phyloP scores from a whole-genome alignment of 2,329 filamentous ascomycete species.

The Fusarium falciforme region DNA sequence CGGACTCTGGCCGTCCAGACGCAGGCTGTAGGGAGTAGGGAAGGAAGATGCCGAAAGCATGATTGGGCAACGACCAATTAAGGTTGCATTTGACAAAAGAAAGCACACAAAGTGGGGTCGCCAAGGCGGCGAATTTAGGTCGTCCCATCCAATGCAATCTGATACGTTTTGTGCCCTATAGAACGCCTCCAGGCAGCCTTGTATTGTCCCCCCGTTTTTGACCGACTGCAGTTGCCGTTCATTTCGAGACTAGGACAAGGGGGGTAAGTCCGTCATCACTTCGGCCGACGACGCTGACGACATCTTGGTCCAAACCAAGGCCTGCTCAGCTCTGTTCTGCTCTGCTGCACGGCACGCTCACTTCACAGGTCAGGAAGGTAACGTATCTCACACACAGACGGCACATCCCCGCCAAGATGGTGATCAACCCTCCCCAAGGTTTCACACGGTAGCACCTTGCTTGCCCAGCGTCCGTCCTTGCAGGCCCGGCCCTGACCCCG shows the following conservation, averaged over 20 bases:
- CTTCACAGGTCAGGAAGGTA: background rate
- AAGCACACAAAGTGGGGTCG: conserved; percentile 16
- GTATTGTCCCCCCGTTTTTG: background rate
- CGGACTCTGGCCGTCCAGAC: background rate
- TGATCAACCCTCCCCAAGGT: conserved; percentile 25
- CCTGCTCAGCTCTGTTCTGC: background rate
- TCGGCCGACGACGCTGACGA: background rate
- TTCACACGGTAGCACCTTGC: conserved; percentile 16
- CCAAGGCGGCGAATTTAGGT: background rate
- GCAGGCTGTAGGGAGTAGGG: background rate
- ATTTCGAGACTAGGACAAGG: background rate
- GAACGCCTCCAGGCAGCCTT: background rate
- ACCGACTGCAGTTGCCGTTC: background rate
- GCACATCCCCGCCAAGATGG: conserved; percentile 28
- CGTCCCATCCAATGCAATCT: background rate
- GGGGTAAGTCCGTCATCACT: background rate
- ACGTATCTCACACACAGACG: background rate
- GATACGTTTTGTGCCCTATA: background rate
- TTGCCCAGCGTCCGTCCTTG: background rate
- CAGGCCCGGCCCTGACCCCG: conserved; percentile 4
- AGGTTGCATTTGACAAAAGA: conserved; percentile 8
- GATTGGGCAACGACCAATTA: conserved; percentile 3
- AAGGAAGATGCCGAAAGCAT: background rate
- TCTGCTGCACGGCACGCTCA: background rate
- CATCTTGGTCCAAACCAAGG: background rate